phyloP scores from a whole-genome alignment of 805 yeast species.

The Candida khao-thaluensis region DNA sequence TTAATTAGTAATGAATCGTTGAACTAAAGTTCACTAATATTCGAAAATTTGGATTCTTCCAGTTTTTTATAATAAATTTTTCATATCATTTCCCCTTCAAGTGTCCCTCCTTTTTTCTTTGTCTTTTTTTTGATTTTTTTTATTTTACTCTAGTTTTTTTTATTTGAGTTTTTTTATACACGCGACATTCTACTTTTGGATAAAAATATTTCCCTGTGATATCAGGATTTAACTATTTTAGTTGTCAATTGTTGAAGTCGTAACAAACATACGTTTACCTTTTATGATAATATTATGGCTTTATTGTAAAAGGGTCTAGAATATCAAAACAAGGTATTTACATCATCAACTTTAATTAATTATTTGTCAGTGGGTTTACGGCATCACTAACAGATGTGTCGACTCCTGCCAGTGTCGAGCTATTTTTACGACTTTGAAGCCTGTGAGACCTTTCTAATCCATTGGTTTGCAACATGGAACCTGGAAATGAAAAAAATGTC shows the following conservation, averaged over 20 bases:
- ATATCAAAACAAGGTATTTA: too few relatives aligned
- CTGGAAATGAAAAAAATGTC: conserved; percentile 1
- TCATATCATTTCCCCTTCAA: conserved; percentile 7
- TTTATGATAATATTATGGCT: too few relatives aligned
- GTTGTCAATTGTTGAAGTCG: background rate
- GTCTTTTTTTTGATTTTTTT: conserved; percentile 2
- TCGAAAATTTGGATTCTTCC: conserved; percentile 2
- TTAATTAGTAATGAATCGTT: conserved; percentile 1
- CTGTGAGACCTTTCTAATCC: conserved; percentile 2
- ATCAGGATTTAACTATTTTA: conserved; percentile 4
- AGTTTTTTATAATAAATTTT: conserved; percentile 5
- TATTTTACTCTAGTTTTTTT: background rate
- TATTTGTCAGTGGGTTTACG: background rate
- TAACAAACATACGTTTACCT: background rate
- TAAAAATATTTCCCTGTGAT: conserved; percentile 5
- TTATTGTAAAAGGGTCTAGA: too few relatives aligned
- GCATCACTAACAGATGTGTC: background rate
- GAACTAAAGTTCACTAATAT: conserved; percentile 4
- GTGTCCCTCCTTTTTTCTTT: conserved; percentile 8
- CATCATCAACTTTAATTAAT: background rate
- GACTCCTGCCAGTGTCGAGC: conserved; percentile 5
- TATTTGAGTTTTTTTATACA: conserved; percentile 1
- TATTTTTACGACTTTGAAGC: background rate
- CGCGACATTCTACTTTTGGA: conserved; percentile 7
- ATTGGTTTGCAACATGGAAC: conserved; percentile 2